Base-by-base conservation (phyloP, 192 early-diverging fungal genomes). In the Mortierella hygrophila region DNA sequence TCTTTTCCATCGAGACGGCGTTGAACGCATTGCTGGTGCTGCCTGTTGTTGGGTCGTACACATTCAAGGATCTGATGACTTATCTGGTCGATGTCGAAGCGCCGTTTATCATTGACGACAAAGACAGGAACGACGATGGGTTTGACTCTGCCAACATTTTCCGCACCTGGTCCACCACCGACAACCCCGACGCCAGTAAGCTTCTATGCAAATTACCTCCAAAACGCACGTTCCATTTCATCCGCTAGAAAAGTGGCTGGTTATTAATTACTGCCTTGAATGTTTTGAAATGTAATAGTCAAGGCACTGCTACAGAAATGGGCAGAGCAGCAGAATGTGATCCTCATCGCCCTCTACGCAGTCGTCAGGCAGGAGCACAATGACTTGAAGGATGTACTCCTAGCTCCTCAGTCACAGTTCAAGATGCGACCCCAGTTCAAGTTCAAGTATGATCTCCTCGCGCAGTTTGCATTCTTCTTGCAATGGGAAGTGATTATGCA, bases 391-490 rank as follows among this genome's bases (percentile, higher is more conserved):
- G 15, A 38, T 1, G 8, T 78, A 15, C 70, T 86, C 6, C 4
- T 86, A 63, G 79, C 75, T 2, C 70, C 79, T 16, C 84, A 80
- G n/a, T 44, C 55, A 11, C 65, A 71, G 4, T 86, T 86, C 84
- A 81, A 75, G 49, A 72, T 86, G 60, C 70, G 79, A 15, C 35
- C 60, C 35, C 75, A 65, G 8, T 68, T 86, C 49, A 70, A 75
- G 1, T 41, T 86, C 35, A 23, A 77, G 21, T 0, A 60, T 26
- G 69, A 26, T 21, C 77, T 86, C 41, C 72, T 86, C 11, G 74
- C 84, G 0, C 84, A 86, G 26, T 78, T 86, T 78, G 84, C 84
- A 6, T 86, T 79, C 79, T 86, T 86, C 60, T 38, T 74, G 23
- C 75, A 86, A 26, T 86, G 84, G 84, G 84, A 86, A 16, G 75